Conservation (phyloP, 352 stramenopile genomes). For the Globisporangium rhizosaccharum region DNA sequence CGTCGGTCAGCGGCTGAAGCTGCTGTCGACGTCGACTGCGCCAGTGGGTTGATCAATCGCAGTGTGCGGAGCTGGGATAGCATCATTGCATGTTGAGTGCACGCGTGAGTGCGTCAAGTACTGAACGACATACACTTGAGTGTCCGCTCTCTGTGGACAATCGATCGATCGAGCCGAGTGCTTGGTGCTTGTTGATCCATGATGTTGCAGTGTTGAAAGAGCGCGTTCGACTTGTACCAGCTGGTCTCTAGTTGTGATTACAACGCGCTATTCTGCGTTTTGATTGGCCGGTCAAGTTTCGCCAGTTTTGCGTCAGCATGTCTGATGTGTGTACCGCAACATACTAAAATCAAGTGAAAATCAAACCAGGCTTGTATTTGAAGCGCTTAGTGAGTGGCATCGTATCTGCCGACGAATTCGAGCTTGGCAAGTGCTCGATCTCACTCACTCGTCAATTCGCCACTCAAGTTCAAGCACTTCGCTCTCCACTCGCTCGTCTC, state of each 20-base stretch:
- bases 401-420: neutral
- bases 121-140: too few species aligned
- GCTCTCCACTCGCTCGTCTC: neutral
- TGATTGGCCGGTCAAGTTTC: neutral
- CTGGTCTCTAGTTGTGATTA: neutral
- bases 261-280: neutral
- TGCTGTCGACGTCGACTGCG: conserved; percentile 49
- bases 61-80: too few species aligned
- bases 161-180: neutral
- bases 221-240: neutral
- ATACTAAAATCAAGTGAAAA: neutral
- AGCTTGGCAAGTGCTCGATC: neutral
- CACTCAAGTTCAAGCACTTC: neutral
- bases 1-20: conserved; percentile 56
- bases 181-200: neutral
- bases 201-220: neutral
- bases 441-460: conserved; percentile 9
- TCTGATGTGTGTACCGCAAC: neutral
- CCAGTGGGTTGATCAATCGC: conserved; percentile 24
- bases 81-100: neutral
- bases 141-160: too few species aligned
- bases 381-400: neutral
- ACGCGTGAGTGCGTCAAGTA: too few species aligned
- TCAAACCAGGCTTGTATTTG: neutral
- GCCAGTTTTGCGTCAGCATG: neutral